These are phyloP conservation scores for Colletotrichum gloeosporioides DNA, from an alignment of 2,329 filamentous ascomycete genomes.

Conservation along the genomic window DNA sequence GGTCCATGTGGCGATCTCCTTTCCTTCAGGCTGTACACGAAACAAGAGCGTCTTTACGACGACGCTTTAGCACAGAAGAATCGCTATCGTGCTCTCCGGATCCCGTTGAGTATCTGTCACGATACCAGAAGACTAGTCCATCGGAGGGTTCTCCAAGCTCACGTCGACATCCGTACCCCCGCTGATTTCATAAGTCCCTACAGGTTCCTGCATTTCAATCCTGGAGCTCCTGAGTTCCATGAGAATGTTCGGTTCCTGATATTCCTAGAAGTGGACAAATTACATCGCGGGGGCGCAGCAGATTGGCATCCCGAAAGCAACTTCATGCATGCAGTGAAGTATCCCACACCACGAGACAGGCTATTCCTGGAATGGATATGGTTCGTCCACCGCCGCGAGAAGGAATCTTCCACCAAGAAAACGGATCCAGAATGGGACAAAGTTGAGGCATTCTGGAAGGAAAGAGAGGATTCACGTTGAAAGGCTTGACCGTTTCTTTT, in stretches of 20 bases:
- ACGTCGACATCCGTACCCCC: no score
- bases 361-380: background rate
- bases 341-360: background rate
- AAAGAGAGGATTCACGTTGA: background rate
- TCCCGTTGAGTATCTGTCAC: background rate
- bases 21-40: no score
- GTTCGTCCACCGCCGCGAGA: background rate
- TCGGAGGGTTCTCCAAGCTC: background rate
- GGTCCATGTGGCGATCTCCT: no score
- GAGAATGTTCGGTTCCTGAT: background rate
- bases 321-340: background rate
- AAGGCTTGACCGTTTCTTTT: no score
- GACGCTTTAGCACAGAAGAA: background rate
- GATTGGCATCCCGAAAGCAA: background rate
- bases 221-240: background rate
- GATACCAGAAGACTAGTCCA: background rate
- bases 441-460: background rate
- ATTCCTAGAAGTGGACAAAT: background rate
- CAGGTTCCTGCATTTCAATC: no score
- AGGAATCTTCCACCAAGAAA: background rate
- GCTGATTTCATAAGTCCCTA: no score
- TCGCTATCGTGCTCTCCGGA: background rate
- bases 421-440: background rate
- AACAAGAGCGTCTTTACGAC: no score
- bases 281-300: no score